Base-by-base conservation (phyloP, 345 rosid species). In the Isatis tinctoria region DNA sequence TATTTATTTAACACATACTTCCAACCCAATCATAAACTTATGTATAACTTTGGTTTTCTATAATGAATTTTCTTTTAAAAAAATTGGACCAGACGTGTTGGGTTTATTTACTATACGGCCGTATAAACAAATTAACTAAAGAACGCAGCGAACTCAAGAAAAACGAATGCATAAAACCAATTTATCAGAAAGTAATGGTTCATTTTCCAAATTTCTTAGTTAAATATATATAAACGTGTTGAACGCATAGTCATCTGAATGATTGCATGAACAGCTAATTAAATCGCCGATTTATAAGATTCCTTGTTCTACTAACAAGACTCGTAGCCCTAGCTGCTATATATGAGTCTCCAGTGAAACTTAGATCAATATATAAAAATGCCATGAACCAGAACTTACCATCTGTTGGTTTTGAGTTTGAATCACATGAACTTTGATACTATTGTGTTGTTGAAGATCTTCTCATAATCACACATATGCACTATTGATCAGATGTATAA, bases 1-100 rank as follows among this genome's bases (percentile, higher is more conserved):
- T 56, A 27, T 45, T 63, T 63, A 52, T 36, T 8, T 10, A 44
- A 53, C 71, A 45, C 49, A 70, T 76, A 65, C 60, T 56, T 70
- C 75, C 80, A 76, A 76, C 58, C 40, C 26, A 65, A 5, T 32
- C 49, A 49, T 28, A 27, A 18, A 59, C 56, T 17, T 53, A 10
- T 39, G 32, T 37, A 36, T 67, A 52, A 53, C 60, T 47, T 11
- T 14, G 44, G 13, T 11, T 53, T 49, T 16, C 27, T 37, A 26
- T 33, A 17, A 20, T 48, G 12, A 30, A 20, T 33, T 33, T 22
- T 14, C 7, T 32, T 12, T 33, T 12, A 10, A 35, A 10, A 35
- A 12, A 35, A 12, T 3, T 49, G 35, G 14, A 66, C 35, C 47
- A 41, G 17, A 5, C 39, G 8, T 24, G 17, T 63, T 27, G 8